Evolutionary conservation across 2,329 filamentous ascomycete genomes (phyloP), one percentile per base, ranked within the genome.

Genomic region (Pseudogymnoascus sp.): DNA sequence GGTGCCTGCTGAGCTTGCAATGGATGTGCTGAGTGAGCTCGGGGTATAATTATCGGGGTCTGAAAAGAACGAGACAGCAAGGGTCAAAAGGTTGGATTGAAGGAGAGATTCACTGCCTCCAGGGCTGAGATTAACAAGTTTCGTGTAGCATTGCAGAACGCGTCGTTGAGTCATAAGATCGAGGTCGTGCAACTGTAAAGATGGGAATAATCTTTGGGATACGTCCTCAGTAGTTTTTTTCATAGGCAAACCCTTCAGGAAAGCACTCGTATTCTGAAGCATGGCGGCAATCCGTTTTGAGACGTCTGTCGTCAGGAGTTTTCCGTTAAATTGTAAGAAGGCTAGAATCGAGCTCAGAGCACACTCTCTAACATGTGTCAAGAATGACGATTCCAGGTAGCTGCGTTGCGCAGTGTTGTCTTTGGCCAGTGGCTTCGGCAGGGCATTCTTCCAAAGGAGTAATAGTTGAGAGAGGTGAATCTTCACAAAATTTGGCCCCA

Each of bases 401-500:
- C 89, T 93, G 60, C 92, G 84, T 64, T 93, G 86, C 0, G 88
- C 84, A 58, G 91, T 90, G 66, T 94, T 95, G 67, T 97, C 93
- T 72, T 91, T 95, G 35, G 91, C 87, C n/a, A 97, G 75, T 5
- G 95, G 93, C 70, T 95, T 96, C 0, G 95, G 93, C 9, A 99
- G 80, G 0, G 94, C 93, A 73, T 97, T 99, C 74, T 96, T 96
- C 94, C 94, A 99, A 6, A 99, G 78, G 7, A 99, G 78, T 61
- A 99, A 84, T 20, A 99, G 80, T 71, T 99, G 94, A 2, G 92
- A 93, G 6, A 99, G 81, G 74, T 99, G 94, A 22, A 97, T 97
- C 75, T 99, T 99, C 74, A 97, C 93, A 73, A 99, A 99, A 73
- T 96, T 97, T 3, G 94, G 93, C 0, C 94, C 94, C 0, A 99